phyloP scores from a whole-genome alignment of 2,329 filamentous ascomycete genomes.

The Monilinia aucupariae region DNA sequence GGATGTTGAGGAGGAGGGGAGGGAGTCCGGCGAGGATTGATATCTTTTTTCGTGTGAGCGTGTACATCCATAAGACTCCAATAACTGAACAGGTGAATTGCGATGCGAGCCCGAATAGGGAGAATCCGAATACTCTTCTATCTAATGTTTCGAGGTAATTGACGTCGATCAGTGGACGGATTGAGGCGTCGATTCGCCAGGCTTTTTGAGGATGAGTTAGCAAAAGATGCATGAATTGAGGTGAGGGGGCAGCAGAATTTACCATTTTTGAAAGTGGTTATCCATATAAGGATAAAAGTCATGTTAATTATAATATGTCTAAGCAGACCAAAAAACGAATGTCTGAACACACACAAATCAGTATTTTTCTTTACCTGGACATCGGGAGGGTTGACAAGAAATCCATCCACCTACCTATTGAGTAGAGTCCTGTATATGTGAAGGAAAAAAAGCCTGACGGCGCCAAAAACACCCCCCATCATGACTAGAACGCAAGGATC shows the following conservation, averaged over 20 bases:
- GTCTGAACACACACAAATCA: constrained; percentile 21
- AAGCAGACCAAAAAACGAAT: constrained; percentile 30
- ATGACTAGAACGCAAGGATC: constrained; percentile 8
- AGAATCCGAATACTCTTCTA: constrained; percentile 27
- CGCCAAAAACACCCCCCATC: constrained; percentile 19
- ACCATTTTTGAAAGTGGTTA: constrained; percentile 34
- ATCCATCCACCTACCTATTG: constrained; percentile 24
- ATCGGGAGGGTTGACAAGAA: background rate
- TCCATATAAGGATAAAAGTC: constrained; percentile 31
- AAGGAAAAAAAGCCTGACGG: constrained; percentile 25
- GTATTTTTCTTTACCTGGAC: background rate
- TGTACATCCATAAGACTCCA: constrained; percentile 31
- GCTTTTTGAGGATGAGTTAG: constrained; percentile 18
- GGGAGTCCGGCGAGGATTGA: constrained; percentile 28
- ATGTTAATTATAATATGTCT: constrained; percentile 31
- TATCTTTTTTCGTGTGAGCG: constrained; percentile 28
- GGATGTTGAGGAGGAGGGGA: constrained; percentile 56
- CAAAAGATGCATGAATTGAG: background rate
- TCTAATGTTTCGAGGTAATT: constrained; percentile 29
- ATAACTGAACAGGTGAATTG: constrained; percentile 24
- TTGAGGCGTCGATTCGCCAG: constrained; percentile 30
- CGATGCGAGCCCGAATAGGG: constrained; percentile 23
- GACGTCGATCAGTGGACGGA: constrained; percentile 28
- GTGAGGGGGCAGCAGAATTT: background rate
- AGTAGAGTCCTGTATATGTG: constrained; percentile 30